Conservation (phyloP, 768 basidiomycete species). For the Suillus hirtellus region DNA sequence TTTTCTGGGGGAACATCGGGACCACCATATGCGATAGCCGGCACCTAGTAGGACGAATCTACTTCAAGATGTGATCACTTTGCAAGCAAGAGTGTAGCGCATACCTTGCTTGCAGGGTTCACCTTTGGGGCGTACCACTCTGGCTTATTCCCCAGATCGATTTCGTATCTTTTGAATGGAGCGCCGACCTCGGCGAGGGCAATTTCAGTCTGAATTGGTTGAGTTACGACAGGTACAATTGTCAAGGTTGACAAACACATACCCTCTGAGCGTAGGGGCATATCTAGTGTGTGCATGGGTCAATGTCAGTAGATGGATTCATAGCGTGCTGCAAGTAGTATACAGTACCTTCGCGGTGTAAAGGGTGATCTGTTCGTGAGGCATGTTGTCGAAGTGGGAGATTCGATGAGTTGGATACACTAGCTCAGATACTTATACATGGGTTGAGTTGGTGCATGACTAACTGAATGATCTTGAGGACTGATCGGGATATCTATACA, state of each 20-base stretch:
- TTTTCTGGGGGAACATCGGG: conserved; percentile 52
- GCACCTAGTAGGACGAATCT: conserved; percentile 40
- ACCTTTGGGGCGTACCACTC: conserved; percentile 67
- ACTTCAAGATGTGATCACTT: not conserved
- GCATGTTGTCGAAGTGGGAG: not conserved
- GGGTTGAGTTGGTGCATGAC: not conserved
- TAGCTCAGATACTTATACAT: not conserved
- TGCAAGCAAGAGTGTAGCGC: conserved; percentile 6
- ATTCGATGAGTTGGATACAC: not conserved
- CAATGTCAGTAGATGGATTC: conserved; percentile 5
- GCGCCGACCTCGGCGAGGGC: conserved; percentile 58
- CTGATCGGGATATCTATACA: too few species aligned
- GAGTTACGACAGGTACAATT: not conserved
- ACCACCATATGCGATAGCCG: conserved; percentile 63
- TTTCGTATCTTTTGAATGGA: conserved; percentile 50
- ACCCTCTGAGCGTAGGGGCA: conserved; percentile 65
- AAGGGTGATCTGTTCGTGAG: conserved; percentile 38
- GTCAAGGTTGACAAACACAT: conserved; percentile 13
- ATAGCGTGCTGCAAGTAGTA: not conserved
- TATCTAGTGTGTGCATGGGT: conserved; percentile 33
- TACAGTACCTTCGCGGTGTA: conserved; percentile 48
- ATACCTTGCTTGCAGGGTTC: conserved; percentile 67
- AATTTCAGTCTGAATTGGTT: conserved; percentile 48
- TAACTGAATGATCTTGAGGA: not conserved
- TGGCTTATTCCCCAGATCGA: conserved; percentile 66